These are phyloP conservation scores for Fusarium floridanum DNA, from an alignment of 2,329 filamentous ascomycete species.

Conservation along the genomic window DNA sequence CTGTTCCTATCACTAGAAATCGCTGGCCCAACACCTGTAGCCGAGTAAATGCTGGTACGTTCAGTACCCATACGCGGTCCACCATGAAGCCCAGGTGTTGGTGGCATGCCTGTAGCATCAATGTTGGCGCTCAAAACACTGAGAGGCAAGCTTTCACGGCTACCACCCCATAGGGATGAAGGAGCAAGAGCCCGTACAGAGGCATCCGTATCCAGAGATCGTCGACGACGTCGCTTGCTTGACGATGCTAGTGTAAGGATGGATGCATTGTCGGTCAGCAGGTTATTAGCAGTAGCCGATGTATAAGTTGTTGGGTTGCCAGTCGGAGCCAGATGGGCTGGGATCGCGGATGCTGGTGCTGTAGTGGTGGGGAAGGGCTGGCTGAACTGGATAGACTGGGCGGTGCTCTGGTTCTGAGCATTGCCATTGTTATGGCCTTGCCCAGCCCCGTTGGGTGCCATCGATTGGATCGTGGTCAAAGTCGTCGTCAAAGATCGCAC, in stretches of 20 bases:
- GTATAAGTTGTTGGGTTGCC: slow-evolving; percentile 78
- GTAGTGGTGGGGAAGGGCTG: slow-evolving; percentile 74
- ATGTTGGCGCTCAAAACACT: slow-evolving; percentile 82
- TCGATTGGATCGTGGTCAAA: slow-evolving; percentile 86
- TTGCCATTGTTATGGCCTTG: slow-evolving; percentile 51
- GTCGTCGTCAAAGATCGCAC: slow-evolving; percentile 86
- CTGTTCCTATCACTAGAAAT: slow-evolving; percentile 84
- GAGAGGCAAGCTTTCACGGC: slow-evolving; percentile 82
- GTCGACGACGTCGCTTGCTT: slow-evolving; percentile 80
- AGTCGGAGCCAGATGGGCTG: slow-evolving; percentile 73
- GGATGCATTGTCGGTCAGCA: slow-evolving; percentile 87
- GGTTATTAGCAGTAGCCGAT: slow-evolving; percentile 83
- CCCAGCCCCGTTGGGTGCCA: slow-evolving; percentile 67
- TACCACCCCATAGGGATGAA: slow-evolving; percentile 84
- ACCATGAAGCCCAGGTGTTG: slow-evolving; percentile 66
- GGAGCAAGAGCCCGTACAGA: slow-evolving; percentile 88
- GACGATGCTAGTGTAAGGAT: slow-evolving; percentile 88
- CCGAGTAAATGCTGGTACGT: slow-evolving; percentile 85
- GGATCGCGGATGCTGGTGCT: slow-evolving; percentile 78
- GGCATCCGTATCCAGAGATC: slow-evolving; percentile 87
- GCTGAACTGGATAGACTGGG: slow-evolving; percentile 71
- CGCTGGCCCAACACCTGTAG: slow-evolving; percentile 75
- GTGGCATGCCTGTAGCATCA: slow-evolving; percentile 61
- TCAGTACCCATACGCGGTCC: slow-evolving; percentile 64
- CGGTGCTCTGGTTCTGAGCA: slow-evolving; percentile 53